Evolutionary conservation across 495 filamentous ascomycete species (phyloP).

Genomic region (Aspergillus cristatus): DNA sequence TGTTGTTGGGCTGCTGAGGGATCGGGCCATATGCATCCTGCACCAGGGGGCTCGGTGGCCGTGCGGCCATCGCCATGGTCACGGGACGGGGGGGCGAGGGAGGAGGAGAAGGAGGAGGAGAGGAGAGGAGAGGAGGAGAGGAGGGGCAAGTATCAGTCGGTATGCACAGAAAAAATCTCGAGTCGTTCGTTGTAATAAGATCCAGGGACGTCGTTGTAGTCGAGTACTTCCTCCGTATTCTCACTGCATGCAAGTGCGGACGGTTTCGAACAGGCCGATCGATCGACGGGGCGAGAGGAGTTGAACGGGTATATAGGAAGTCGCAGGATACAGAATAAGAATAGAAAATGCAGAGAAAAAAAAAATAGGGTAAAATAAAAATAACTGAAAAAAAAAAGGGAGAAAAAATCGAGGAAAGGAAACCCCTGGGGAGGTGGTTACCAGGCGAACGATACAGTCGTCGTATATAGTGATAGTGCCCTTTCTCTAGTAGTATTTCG

Average conservation of each 20-base stretch:
- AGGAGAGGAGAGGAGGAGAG: conserved; percentile 2
- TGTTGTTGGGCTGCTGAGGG: conserved; percentile 3
- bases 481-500: no score
- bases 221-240: no score
- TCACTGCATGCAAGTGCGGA: no score
- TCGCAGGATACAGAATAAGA: conserved; percentile 1
- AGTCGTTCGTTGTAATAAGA: no score
- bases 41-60: conserved; percentile 35
- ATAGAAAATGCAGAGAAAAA: conserved; percentile 1
- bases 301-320: no score
- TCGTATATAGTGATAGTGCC: no score
- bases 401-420: background rate
- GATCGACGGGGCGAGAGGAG: no score
- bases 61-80: conserved; percentile 33
- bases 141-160: background rate
- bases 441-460: conserved; percentile 17
- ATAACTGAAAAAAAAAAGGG: background rate
- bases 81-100: conserved; percentile 11
- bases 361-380: background rate
- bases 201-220: no score
- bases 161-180: no score
- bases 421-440: conserved; percentile 10
- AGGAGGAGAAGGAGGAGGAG: conserved; percentile 3
- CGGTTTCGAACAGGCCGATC: no score
- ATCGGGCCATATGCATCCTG: conserved; percentile 31